A percentile compares a stretch with the other conserved stretches of the same genome.
phyloP scores from a whole-genome alignment of 2,329 filamentous ascomycete species.

The Zelopaecilomyces penicillatus region DNA sequence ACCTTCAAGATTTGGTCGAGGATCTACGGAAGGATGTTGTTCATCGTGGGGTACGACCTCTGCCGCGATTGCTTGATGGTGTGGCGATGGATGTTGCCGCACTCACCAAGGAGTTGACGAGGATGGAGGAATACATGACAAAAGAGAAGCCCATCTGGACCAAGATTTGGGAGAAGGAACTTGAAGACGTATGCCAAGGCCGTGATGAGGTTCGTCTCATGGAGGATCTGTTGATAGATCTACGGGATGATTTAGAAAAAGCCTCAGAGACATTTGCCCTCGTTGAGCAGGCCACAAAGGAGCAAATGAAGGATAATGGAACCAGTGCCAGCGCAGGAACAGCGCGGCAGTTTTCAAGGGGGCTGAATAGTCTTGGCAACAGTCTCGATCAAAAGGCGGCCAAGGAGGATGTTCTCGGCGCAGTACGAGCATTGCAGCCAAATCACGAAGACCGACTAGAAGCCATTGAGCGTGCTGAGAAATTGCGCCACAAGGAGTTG shows the following conservation, averaged over 20 bases:
- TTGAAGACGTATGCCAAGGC: constrained; percentile 93
- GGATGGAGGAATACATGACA: constrained; percentile 85
- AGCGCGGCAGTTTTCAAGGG: constrained; percentile 48
- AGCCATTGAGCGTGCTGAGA: constrained; percentile 95
- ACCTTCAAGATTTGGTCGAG: constrained; percentile 94
- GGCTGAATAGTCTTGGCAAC: constrained; percentile 44
- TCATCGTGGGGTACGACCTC: constrained; percentile 77
- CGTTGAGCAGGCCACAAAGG: constrained; percentile 96
- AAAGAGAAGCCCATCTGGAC: constrained; percentile 95
- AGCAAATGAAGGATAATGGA: constrained; percentile 75
- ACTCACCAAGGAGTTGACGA: constrained; percentile 80
- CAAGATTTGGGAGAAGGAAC: constrained; percentile 97
- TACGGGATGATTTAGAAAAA: constrained; percentile 93
- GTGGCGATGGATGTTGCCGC: constrained; percentile 81
- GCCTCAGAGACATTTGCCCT: constrained; percentile 87
- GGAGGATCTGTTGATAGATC: constrained; percentile 86
- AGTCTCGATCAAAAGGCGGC: constrained; percentile 65
- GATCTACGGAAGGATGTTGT: constrained; percentile 97
- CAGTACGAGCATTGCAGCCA: constrained; percentile 85
- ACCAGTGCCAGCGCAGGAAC: constrained; percentile 41
- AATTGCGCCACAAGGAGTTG: constrained; percentile 80
- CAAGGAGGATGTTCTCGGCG: constrained; percentile 84
- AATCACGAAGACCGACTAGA: constrained; percentile 91
- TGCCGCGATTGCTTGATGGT: constrained; percentile 80
- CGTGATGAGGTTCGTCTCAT: constrained; percentile 91